Evolutionary conservation across 768 basidiomycete species (phyloP).

Genomic region (Naematelia encephala): DNA sequence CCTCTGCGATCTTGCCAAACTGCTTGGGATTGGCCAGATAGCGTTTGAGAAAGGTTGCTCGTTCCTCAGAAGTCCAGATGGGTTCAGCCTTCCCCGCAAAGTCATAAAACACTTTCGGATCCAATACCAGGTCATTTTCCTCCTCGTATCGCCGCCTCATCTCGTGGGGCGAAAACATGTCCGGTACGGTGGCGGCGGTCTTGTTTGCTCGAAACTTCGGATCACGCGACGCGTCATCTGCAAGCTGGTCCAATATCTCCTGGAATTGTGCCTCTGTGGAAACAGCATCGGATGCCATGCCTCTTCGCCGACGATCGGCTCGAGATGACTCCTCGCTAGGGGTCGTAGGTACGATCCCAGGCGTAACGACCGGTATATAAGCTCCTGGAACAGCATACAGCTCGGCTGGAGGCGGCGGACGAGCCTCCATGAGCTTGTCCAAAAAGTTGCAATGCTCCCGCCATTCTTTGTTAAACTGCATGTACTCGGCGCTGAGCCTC

Average conservation of each 20-base stretch:
- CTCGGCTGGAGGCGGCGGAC: slow-evolving; percentile 34
- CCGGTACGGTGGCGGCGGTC: slow-evolving; percentile 83
- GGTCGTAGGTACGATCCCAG: slow-evolving; percentile 29
- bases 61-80: slow-evolving; percentile 85
- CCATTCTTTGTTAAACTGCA: slow-evolving; percentile 34
- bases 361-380: slow-evolving; percentile 25
- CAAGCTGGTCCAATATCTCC: slow-evolving; percentile 90
- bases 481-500: slow-evolving; percentile 29
- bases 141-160: slow-evolving; percentile 61
- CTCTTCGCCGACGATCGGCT: slow-evolving; percentile 38
- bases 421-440: slow-evolving; percentile 34
- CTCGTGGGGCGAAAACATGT: slow-evolving; percentile 58
- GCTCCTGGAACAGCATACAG: slow-evolving; percentile 32
- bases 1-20: slow-evolving; percentile 81
- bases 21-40: slow-evolving; percentile 83
- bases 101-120: slow-evolving; percentile 74
- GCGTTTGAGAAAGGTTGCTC: slow-evolving; percentile 69
- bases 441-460: slow-evolving; percentile 30
- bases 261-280: slow-evolving; percentile 96
- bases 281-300: slow-evolving; percentile 68
- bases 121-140: slow-evolving; percentile 72
- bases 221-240: slow-evolving; percentile 86
- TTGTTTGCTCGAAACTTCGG: slow-evolving; percentile 78
- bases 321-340: slow-evolving; percentile 34
- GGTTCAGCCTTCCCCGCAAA: slow-evolving; percentile 65